Base-by-base conservation (phyloP, 2,329 filamentous ascomycete genomes). In the Juglanconis sp. region DNA sequence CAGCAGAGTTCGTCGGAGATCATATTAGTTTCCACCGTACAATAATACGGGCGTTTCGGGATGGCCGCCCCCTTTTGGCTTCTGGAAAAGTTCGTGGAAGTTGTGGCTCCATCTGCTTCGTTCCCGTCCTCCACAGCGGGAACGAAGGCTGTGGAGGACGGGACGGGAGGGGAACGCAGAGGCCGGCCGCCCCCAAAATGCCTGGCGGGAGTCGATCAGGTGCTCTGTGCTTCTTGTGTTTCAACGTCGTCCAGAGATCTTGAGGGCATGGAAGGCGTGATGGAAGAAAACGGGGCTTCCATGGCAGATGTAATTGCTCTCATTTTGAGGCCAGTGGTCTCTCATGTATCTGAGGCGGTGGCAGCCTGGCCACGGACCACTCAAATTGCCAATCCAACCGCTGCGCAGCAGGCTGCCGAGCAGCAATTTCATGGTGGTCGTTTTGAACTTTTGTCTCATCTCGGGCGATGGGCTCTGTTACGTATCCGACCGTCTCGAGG, bases 1-100 rank as follows among this genome's bases (percentile, higher is more conserved):
- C 47, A 53, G 53, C 4, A 51, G 35, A 24, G 17, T 50, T 56
- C 53, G 48, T 44, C 48, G 57, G 60, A 56, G 60, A 60, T 62
- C 57, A 57, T 56, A 54, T 53, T 58, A 53, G 32, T 44, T 34
- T 50, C 48, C 32, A 9, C 44, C n/a, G 34, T 55, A 32, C 51
- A 49, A 44, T n/a, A 44, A 48, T 36, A 52, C 49, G 48, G 53
- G 53, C 17, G 11, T 15, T 38, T 63, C 61, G 61, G 61, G 47
- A 61, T 61, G 56, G 52, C 61, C 61, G 61, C 50, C 51, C 40
- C 48, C 48, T 57, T 57, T 51, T 30, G 55, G 32, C 17, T 11
- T 44, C 3, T 38, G 11, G 30, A n/a, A 24, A 40, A 31, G 54
- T 50, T 56, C 36, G 30, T 53, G 54, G 51, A 44, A 52, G 38